These are phyloP conservation scores for Candida anglica DNA, from an alignment of 805 yeast species.

Conservation along the genomic window DNA sequence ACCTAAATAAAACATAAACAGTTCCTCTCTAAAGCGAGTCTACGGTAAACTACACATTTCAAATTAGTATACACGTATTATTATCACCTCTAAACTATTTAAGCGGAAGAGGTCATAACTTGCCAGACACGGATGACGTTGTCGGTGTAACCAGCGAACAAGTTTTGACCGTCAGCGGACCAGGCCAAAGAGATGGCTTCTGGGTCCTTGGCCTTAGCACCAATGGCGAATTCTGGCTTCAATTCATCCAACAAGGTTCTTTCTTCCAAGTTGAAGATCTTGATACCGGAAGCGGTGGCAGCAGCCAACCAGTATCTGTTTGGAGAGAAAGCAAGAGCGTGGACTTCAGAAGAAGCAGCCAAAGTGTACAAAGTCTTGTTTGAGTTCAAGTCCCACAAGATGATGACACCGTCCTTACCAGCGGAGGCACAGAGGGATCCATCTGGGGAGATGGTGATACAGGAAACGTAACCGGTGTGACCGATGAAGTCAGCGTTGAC, in stretches of 20 bases:
- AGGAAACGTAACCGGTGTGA: constrained; percentile 98
- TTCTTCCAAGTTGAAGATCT: constrained; percentile 96
- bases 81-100: too few relatives aligned
- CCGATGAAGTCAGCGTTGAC: constrained; percentile 96
- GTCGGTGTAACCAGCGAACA: constrained; percentile 99
- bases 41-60: too few relatives aligned
- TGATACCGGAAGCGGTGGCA: constrained; percentile 96
- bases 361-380: constrained; percentile 88
- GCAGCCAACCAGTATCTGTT: constrained; percentile 99
- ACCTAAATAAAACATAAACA: too few relatives aligned
- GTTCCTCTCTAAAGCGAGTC: too few relatives aligned
- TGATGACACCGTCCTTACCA: constrained; percentile 98
- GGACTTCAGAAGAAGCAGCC: constrained; percentile 93
- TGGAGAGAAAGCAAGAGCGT: constrained; percentile 99
- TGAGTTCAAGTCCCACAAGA: constrained; percentile 94
- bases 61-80: too few relatives aligned
- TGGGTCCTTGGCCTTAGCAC: constrained; percentile 92
- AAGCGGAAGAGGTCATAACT: constrained; percentile 84
- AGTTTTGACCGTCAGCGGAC: constrained; percentile 99
- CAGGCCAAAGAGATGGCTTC: constrained; percentile 97
- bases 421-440: constrained; percentile 99
- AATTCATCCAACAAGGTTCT: constrained; percentile 93
- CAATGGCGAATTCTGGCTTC: constrained; percentile 92
- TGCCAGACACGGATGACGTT: constrained; percentile 99
- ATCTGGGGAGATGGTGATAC: constrained; percentile 98